Evolutionary conservation across 768 basidiomycete species (phyloP).

Genomic region (Tulasnella sp.): DNA sequence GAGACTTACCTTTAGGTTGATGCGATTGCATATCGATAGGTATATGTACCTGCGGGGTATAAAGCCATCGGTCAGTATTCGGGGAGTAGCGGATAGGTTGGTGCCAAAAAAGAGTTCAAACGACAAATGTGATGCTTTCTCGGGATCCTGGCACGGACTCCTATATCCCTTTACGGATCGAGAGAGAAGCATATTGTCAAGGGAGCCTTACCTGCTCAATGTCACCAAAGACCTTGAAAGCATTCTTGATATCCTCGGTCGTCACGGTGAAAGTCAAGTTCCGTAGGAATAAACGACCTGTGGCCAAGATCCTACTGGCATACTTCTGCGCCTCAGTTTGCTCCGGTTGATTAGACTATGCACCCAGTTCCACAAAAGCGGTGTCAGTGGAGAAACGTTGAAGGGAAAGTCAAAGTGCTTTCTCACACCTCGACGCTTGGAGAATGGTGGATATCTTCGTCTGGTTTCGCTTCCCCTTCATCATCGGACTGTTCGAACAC

Average conservation of each 20-base stretch:
- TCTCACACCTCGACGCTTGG: too few species aligned
- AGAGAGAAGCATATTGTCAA: constrained; percentile 43
- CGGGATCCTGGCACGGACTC: neutral
- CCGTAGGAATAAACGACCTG: constrained; percentile 80
- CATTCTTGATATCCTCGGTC: constrained; percentile 50
- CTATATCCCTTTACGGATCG: too few species aligned
- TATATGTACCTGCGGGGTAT: constrained; percentile 52
- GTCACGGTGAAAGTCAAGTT: constrained; percentile 85
- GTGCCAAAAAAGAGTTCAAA: too few species aligned
- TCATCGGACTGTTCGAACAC: constrained; percentile 11
- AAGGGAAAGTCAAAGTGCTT: too few species aligned
- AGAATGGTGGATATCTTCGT: too few species aligned
- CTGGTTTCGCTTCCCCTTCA: too few species aligned
- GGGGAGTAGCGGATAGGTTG: too few species aligned
- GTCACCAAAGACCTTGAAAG: constrained; percentile 59
- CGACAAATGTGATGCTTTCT: too few species aligned
- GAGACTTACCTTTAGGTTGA: constrained; percentile 34
- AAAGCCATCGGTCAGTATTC: too few species aligned
- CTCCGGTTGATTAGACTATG: neutral
- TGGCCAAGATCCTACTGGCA: constrained; percentile 47
- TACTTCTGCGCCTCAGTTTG: constrained; percentile 19
- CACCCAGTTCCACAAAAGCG: too few species aligned
- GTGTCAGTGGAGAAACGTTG: too few species aligned
- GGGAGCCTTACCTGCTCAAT: constrained; percentile 55
- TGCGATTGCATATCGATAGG: constrained; percentile 39